phyloP scores from a whole-genome alignment of 169 alveolate species.

The Cyclospora cayetanensis region DNA sequence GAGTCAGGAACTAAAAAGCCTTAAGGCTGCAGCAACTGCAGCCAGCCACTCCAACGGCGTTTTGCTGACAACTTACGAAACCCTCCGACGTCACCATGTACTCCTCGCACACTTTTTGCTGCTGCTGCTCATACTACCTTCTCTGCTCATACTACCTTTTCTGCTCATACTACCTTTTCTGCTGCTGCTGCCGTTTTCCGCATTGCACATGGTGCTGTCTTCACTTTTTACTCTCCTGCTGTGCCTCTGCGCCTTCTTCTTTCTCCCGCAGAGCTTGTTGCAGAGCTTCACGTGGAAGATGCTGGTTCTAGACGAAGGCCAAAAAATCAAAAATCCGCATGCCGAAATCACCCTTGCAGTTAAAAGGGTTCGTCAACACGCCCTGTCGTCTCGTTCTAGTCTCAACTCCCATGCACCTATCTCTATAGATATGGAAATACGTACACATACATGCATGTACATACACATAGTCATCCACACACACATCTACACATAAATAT shows the following conservation, averaged over 20 bases:
- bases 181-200: not conserved
- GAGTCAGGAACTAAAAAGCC: not conserved
- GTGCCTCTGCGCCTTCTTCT: not conserved
- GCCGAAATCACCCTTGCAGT: slow-evolving; percentile 89
- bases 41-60: slow-evolving; percentile 46
- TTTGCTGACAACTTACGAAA: slow-evolving; percentile 79
- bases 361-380: slow-evolving; percentile 72
- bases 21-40: slow-evolving; percentile 5
- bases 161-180: not conserved
- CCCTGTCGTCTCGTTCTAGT: no score
- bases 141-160: not conserved
- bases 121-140: not conserved
- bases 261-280: slow-evolving; percentile 45
- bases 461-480: no score
- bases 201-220: no score
- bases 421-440: no score
- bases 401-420: no score
- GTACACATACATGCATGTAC: no score
- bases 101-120: no score
- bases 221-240: not conserved
- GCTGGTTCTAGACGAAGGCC: slow-evolving; percentile 95
- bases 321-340: slow-evolving; percentile 91
- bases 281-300: slow-evolving; percentile 82
- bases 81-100: slow-evolving; percentile 75
- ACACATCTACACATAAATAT: no score